phyloP scores from a whole-genome alignment of 1,139 yeast species.

The Saccharomycopsis phalli region DNA sequence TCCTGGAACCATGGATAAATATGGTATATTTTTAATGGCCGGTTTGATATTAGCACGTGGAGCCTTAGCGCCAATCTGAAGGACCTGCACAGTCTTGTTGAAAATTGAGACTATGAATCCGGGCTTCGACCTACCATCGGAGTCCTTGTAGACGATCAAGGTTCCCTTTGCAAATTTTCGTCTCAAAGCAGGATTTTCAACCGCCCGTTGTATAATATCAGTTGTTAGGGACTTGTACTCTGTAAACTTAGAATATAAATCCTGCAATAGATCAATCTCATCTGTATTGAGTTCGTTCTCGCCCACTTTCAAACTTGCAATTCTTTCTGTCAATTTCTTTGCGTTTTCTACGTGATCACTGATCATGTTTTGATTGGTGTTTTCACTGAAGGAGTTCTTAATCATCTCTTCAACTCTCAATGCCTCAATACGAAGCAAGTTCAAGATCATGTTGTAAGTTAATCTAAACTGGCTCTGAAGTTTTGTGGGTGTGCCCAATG shows the following conservation, averaged over 20 bases:
- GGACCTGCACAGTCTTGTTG: constrained; percentile 26
- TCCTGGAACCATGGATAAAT: constrained; percentile 34
- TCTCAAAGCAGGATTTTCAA: constrained; percentile 39
- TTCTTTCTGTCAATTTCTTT: constrained; percentile 40
- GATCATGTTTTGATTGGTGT: constrained; percentile 71
- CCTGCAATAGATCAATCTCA: constrained; percentile 24
- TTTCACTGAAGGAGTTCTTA: constrained; percentile 89
- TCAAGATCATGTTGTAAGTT: constrained; percentile 92
- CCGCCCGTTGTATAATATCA: constrained; percentile 40
- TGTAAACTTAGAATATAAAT: constrained; percentile 37
- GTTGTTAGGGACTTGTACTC: constrained; percentile 38
- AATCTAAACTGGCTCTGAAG: constrained; percentile 85
- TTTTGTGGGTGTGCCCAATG: constrained; percentile 83
- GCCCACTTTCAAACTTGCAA: constrained; percentile 35
- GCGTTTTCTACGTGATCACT: constrained; percentile 79
- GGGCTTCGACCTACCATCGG: constrained; percentile 33
- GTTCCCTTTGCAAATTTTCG: constrained; percentile 49
- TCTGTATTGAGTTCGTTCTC: constrained; percentile 29
- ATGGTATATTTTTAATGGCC: constrained; percentile 34
- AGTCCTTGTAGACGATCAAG: constrained; percentile 49
- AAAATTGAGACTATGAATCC: constrained; percentile 48
- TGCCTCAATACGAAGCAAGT: constrained; percentile 86
- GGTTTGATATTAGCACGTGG: constrained; percentile 23
- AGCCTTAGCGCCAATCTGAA: constrained; percentile 37
- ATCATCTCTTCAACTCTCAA: constrained; percentile 95